Evolutionary conservation across 331 rosid species (phyloP), one percentile per base, ranked within the genome.

Genomic region (Quercus lobata): DNA sequence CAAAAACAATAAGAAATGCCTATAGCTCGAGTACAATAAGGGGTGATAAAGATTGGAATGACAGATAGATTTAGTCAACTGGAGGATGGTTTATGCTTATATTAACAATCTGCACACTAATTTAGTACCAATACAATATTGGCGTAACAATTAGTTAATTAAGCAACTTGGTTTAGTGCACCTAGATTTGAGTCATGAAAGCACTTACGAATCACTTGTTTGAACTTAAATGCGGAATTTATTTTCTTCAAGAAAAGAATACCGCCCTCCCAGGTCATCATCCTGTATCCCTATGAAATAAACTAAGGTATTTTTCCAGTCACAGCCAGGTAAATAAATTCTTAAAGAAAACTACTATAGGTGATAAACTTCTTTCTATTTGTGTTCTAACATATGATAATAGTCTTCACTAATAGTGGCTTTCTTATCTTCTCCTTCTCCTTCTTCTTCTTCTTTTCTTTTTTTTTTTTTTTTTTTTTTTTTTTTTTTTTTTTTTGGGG

Each of bases 111-210:
- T 63, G 70, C 29, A 63, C 17, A 29, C 70, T 27, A 27, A 14
- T 62, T 15, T 62, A 12, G 35, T 62, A 11, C 41, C 69, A 14
- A 12, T 53, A 69, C 17, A 56, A 4, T 54, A 53, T 65, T 53
- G 22, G 72, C 29, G 71, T 37, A n/a, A 24, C 60, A 35, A 46
- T 49, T 71, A 69, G 60, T 69, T 57, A 83, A 78, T 79, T 79
- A 27, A 71, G 81, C 79, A 83, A 83, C 71, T 79, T 82, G 75
- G 82, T 37, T 74, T 79, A 57, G 60, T 76, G 84, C 57, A 72
- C 75, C 29, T 44, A 56, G 53, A 60, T 75, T 83, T 76, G 75
- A 79, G 81, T 80, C 81, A 84, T 71, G 12, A 71, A 75, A 71
- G 75, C 87, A 76, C 80, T 79, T 44, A 69, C 76, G 30, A 79